Percentiles rank a stretch among this genome's conserved stretches.
Evolutionary conservation across 768 basidiomycete species (phyloP).

Genomic region (Leccinum variicolor): DNA sequence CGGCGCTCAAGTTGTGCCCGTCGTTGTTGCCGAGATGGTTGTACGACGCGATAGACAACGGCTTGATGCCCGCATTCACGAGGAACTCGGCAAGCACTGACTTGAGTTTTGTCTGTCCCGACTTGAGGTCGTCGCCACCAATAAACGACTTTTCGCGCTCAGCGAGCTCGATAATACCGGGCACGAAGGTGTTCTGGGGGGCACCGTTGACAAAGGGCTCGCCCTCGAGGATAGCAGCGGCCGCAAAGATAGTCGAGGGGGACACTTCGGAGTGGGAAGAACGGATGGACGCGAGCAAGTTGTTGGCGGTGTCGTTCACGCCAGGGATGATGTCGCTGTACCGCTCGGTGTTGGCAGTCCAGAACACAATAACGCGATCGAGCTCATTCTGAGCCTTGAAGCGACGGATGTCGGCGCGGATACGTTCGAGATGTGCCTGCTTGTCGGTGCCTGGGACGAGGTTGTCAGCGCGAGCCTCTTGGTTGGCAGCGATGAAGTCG

Average conservation of each 20-base stretch:
- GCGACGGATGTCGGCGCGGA: slow-evolving; percentile 89
- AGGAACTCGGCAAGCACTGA: slow-evolving; percentile 97
- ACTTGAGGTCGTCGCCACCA: slow-evolving; percentile 97
- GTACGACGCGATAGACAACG: slow-evolving; percentile 94
- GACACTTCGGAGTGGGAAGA: slow-evolving; percentile 90
- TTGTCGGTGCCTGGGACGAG: slow-evolving; percentile 84
- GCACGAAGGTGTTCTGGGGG: slow-evolving; percentile 98
- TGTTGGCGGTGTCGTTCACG: slow-evolving; percentile 91
- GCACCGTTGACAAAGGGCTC: slow-evolving; percentile 97
- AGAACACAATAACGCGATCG: slow-evolving; percentile 91
- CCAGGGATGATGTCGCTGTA: slow-evolving; percentile 94
- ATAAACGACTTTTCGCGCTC: slow-evolving; percentile 90
- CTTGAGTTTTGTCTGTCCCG: slow-evolving; percentile 97
- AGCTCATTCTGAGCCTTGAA: slow-evolving; percentile 85
- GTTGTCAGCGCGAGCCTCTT: slow-evolving; percentile 94
- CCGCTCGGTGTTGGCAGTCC: slow-evolving; percentile 99
- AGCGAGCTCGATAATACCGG: slow-evolving; percentile 89
- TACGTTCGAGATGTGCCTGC: slow-evolving; percentile 85
- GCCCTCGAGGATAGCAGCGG: slow-evolving; percentile 92
- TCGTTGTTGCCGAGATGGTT: slow-evolving; percentile 99
- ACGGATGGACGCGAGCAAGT: slow-evolving; percentile 79
- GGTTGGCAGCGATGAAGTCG: slow-evolving; percentile 97
- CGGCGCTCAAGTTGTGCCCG: slow-evolving; percentile 86
- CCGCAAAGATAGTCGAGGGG: slow-evolving; percentile 92
- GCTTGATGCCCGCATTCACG: slow-evolving; percentile 98